These are phyloP conservation scores for Triticum dicoccoides DNA, from an alignment of 176 grass and related monocot genomes.

Conservation along the genomic window DNA sequence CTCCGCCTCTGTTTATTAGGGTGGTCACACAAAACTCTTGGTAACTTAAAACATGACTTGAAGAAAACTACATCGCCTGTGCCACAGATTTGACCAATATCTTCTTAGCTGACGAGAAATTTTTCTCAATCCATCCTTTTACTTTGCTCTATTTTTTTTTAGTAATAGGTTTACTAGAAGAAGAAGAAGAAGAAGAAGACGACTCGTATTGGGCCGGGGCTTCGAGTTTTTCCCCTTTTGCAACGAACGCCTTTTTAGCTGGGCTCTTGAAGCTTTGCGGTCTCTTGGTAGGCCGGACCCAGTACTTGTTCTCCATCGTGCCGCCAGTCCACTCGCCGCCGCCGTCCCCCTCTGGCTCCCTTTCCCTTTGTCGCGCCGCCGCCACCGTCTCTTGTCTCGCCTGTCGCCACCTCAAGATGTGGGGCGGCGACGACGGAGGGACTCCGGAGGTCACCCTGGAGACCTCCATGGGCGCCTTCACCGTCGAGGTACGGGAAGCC, in stretches of 20 bases:
- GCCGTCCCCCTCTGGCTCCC: constrained; percentile 2
- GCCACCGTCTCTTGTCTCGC: background rate
- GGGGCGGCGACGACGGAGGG: constrained; percentile 50
- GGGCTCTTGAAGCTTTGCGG: background rate
- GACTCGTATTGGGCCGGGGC: background rate
- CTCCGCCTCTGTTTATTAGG: too few species aligned
- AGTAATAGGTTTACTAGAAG: background rate
- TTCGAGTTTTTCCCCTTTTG: background rate
- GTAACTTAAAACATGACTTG: too few species aligned
- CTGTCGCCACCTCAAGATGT: constrained; percentile 36
- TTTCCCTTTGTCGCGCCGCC: background rate
- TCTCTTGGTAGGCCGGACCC: background rate
- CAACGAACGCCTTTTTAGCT: background rate
- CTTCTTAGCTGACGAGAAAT: too few species aligned
- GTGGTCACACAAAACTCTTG: too few species aligned
- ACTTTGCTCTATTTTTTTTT: too few species aligned
- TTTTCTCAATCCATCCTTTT: too few species aligned
- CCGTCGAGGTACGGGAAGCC: constrained; percentile 58
- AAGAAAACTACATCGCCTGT: too few species aligned
- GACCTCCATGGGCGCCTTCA: constrained; percentile 87
- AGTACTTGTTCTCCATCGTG: background rate
- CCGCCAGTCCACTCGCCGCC: background rate
- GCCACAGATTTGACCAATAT: too few species aligned
- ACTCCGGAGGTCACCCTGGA: constrained; percentile 84
- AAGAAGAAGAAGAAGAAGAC: background rate